Conservation (phyloP, 1,139 yeast species). For the Scheffersomyces titani region DNA sequence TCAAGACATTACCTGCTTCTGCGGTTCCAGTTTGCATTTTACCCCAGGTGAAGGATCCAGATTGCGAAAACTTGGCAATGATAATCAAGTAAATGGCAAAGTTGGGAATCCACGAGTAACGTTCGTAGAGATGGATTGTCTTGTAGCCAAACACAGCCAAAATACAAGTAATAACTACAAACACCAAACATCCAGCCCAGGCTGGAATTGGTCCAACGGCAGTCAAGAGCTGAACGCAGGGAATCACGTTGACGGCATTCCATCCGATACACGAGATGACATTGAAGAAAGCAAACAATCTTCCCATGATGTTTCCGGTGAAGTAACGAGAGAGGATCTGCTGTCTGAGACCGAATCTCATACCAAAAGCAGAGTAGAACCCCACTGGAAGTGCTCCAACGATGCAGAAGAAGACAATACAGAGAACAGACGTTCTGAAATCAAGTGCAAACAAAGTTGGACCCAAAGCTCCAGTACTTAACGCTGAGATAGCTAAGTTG, state of each 20-base stretch:
- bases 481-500: constrained; percentile 31
- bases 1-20: constrained; percentile 36
- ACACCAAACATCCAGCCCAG: constrained; percentile 34
- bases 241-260: constrained; percentile 36
- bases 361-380: constrained; percentile 30
- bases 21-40: constrained; percentile 38
- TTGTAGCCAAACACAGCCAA: constrained; percentile 32
- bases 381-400: constrained; percentile 35
- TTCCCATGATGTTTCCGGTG: constrained; percentile 32
- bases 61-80: constrained; percentile 25
- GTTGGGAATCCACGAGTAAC: constrained; percentile 32
- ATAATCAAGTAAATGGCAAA: constrained; percentile 26
- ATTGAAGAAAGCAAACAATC: constrained; percentile 32
- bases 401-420: constrained; percentile 25
- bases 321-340: constrained; percentile 32
- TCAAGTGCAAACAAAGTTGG: constrained; percentile 28
- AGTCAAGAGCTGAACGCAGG: constrained; percentile 31
- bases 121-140: constrained; percentile 28
- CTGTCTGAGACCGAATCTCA: constrained; percentile 34
- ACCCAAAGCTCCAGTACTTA: constrained; percentile 33
- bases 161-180: constrained; percentile 26
- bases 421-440: constrained; percentile 35
- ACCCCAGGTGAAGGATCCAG: constrained; percentile 25
- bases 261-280: constrained; percentile 37
- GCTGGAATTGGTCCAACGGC: constrained; percentile 30